Evolutionary conservation across 2,329 filamentous ascomycete genomes (phyloP).

Genomic region (Fusarium sp.): DNA sequence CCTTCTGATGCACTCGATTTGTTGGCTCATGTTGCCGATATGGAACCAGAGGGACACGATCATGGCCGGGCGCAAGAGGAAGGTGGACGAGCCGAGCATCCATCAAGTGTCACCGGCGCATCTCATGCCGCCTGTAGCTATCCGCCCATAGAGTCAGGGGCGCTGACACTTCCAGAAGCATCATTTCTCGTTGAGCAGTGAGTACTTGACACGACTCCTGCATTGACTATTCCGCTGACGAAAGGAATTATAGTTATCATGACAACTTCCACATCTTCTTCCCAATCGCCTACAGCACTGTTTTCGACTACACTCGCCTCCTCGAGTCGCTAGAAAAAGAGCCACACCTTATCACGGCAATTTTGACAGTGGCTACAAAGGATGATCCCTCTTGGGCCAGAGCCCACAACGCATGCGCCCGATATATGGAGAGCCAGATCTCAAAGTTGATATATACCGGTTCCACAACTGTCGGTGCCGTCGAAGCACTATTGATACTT

Average conservation of each 20-base stretch:
- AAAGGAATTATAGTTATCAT: slow-evolving; percentile 61
- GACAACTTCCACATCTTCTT: slow-evolving; percentile 77
- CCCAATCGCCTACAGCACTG: slow-evolving; percentile 71
- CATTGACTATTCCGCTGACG: not conserved
- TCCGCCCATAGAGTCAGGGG: slow-evolving; percentile 49
- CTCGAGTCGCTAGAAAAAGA: slow-evolving; percentile 69
- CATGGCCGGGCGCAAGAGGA: slow-evolving; percentile 18
- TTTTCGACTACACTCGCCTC: slow-evolving; percentile 64
- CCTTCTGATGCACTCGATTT: slow-evolving; percentile 56
- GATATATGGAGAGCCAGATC: slow-evolving; percentile 76
- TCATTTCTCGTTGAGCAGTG: slow-evolving; percentile 46
- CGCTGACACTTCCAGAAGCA: slow-evolving; percentile 44
- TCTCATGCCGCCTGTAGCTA: slow-evolving; percentile 37
- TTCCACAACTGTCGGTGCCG: slow-evolving; percentile 75
- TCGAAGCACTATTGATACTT: slow-evolving; percentile 75
- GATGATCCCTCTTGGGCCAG: slow-evolving; percentile 72
- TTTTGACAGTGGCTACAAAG: slow-evolving; percentile 77
- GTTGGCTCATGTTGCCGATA: slow-evolving; percentile 55
- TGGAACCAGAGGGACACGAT: slow-evolving; percentile 45
- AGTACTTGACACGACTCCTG: not conserved
- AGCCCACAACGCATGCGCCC: slow-evolving; percentile 73
- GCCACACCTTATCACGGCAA: slow-evolving; percentile 74
- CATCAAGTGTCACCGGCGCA: not conserved
- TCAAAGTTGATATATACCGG: slow-evolving; percentile 74
- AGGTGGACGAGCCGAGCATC: not conserved